A percentile compares a stretch with the other conserved stretches of the same genome.
These are phyloP conservation scores for Globisporangium megalacanthum DNA, from an alignment of 352 stramenopile species.

Conservation along the genomic window DNA sequence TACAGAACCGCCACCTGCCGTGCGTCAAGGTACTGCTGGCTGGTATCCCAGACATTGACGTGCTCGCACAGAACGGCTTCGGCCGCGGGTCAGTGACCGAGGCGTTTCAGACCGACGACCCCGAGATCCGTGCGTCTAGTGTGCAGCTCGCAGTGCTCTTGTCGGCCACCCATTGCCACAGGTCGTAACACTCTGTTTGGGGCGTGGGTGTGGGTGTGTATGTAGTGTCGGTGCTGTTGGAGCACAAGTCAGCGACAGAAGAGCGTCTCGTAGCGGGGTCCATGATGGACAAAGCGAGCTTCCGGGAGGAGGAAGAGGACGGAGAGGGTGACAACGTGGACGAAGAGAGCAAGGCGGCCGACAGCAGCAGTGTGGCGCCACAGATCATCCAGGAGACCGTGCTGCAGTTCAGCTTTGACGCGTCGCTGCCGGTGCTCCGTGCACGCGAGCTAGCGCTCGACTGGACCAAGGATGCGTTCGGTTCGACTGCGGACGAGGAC, in stretches of 20 bases:
- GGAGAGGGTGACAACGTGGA: constrained; percentile 40
- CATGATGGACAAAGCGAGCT: constrained; percentile 59
- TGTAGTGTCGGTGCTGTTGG: constrained; percentile 62
- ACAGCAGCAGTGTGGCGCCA: constrained; percentile 28
- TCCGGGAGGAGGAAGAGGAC: constrained; percentile 65
- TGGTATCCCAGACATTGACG: constrained; percentile 63
- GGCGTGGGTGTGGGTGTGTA: background rate
- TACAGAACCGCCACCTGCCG: constrained; percentile 84
- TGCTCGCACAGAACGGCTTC: constrained; percentile 79
- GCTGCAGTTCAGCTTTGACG: constrained; percentile 73
- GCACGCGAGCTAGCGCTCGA: constrained; percentile 77
- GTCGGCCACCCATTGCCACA: too few relatives aligned
- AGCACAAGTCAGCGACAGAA: constrained; percentile 75
- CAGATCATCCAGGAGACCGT: constrained; percentile 80
- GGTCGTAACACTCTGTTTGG: background rate
- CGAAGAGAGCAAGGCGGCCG: background rate
- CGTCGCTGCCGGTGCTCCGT: constrained; percentile 48
- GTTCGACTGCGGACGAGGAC: constrained; percentile 73
- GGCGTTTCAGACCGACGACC: constrained; percentile 80
- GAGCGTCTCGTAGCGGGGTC: constrained; percentile 67
- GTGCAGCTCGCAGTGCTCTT: background rate
- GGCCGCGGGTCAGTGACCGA: constrained; percentile 77
- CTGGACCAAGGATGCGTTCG: constrained; percentile 81
- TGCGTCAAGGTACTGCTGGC: constrained; percentile 73
- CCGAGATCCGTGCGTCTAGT: constrained; percentile 62